Base-by-base conservation (phyloP, 1,284 basidiomycete species). In the Porogramme epimiltina region DNA sequence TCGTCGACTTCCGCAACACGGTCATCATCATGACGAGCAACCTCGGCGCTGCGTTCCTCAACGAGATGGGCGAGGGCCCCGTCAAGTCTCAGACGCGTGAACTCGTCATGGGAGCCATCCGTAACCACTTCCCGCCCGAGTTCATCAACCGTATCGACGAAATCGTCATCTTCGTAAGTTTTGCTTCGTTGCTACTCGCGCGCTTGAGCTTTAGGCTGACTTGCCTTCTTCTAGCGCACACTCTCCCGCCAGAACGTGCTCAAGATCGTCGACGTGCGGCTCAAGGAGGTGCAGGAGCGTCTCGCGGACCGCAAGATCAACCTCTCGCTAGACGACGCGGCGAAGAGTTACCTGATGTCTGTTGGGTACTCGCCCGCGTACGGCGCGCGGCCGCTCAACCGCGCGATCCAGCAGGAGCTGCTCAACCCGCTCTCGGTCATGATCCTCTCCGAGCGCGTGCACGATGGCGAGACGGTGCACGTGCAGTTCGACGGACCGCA, bases 11-110 rank as follows among this genome's bases (percentile, higher is more conserved):
- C 76, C 76, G 85, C 58, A 96, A 93, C 66, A 91, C 92, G 1
- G 91, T 96, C 63, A 93, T 98, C 66, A 91, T 95, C 69, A 88
- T 97, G 79, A 98, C 95, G 3, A 94, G 91, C 48, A 98, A 98
- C 69, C 80, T 98, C 26, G 93, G 93, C 41, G 87, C 87, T 2
- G 75, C 76, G 19, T 89, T 83, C 70, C 80, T 94, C 36, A 85
- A 92, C 51, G 90, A 92, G 54, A 83, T 90, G 75, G 80, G 81
- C 2, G 85, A 87, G 37, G 88, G 93, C 3, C 76, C 83, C 0
- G 84, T 96, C 42, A 86, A 79, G 25, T 70, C 78, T 0, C 70
- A 78, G 45, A 89, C 89, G 2, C 80, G 78, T 56, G 69, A 80
- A 22, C 71, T 87, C 28, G 93, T 98, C 39, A 85, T 93, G 75